A percentile compares a stretch with the other conserved stretches of the same genome.
Conservation (phyloP, 2,329 filamentous ascomycete genomes). For the Penicillium sp. region DNA sequence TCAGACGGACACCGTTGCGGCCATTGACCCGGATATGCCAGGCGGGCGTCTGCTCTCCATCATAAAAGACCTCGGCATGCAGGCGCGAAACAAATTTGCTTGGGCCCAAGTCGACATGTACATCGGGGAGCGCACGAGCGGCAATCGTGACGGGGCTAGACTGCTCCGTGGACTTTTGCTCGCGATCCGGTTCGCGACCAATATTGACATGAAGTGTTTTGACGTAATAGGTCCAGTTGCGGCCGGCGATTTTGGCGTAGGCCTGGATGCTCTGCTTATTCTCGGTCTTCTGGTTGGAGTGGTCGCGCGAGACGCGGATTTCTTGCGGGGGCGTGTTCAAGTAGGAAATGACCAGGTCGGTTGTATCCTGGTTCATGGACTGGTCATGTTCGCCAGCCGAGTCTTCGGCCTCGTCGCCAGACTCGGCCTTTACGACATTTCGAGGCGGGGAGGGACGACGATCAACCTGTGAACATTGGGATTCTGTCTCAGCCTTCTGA, state of each 20-base stretch:
- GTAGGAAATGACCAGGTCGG: conserved; percentile 54
- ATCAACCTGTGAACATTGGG: conserved; percentile 35
- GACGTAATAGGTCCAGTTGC: conserved; percentile 58
- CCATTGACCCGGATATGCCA: conserved; percentile 91
- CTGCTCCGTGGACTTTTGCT: conserved; percentile 47
- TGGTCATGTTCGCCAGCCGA: conserved; percentile 48
- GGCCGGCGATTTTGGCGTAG: conserved; percentile 56
- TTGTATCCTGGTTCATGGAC: conserved; percentile 48
- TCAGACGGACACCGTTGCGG: conserved; percentile 86
- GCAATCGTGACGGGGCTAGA: conserved; percentile 52
- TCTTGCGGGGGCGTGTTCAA: conserved; percentile 49
- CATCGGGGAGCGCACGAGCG: conserved; percentile 49
- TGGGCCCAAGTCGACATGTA: conserved; percentile 89
- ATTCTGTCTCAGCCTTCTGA: conserved; percentile 14
- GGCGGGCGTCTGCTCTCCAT: conserved; percentile 63
- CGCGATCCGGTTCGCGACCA: conserved; percentile 53
- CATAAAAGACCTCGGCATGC: conserved; percentile 76
- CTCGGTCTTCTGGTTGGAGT: conserved; percentile 51
- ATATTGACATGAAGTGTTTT: conserved; percentile 54
- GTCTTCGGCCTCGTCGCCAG: conserved; percentile 46
- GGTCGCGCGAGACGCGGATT: conserved; percentile 48
- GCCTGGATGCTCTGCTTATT: conserved; percentile 53
- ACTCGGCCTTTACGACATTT: conserved; percentile 41
- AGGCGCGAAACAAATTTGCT: conserved; percentile 80
- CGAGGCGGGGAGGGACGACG: conserved; percentile 37